Conservation (phyloP, 2,329 filamentous ascomycete genomes). For the Pestalotiopsis sp. region DNA sequence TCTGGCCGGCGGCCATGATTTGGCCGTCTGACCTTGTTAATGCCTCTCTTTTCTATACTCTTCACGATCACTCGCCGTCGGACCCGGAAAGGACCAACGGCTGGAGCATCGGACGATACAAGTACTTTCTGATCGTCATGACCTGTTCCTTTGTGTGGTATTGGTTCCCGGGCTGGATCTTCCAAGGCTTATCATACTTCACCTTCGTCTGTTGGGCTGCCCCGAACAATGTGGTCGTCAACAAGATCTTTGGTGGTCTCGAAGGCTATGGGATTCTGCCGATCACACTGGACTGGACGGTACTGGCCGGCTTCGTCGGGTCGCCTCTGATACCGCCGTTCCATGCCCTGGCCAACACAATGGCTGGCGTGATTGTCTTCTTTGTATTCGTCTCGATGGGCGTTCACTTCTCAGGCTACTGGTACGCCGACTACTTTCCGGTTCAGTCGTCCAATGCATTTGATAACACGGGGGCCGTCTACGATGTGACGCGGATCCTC, state of each 20-base stretch:
- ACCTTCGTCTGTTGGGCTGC: constrained; percentile 61
- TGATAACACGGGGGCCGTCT: constrained; percentile 61
- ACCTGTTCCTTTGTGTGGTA: constrained; percentile 56
- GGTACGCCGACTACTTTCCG: constrained; percentile 61
- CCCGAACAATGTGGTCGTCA: constrained; percentile 58
- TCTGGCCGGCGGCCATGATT: constrained; percentile 63
- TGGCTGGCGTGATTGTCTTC: constrained; percentile 55
- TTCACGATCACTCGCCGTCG: constrained; percentile 60
- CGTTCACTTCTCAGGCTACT: constrained; percentile 57
- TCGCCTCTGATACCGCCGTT: constrained; percentile 61
- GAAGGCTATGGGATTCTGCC: constrained; percentile 57
- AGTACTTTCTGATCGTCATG: constrained; percentile 56
- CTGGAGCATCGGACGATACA: constrained; percentile 60
- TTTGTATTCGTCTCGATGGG: constrained; percentile 58
- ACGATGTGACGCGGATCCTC: constrained; percentile 63
- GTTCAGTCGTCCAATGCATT: constrained; percentile 61
- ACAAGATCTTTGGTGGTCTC: constrained; percentile 52
- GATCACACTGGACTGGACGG: constrained; percentile 67
- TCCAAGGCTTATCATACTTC: constrained; percentile 61
- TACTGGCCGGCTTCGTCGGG: constrained; percentile 55
- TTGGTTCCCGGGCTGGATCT: constrained; percentile 64
- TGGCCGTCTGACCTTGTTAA: constrained; percentile 64
- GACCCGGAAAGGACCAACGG: constrained; percentile 54
- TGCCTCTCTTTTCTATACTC: constrained; percentile 60
- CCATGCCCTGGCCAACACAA: constrained; percentile 60